phyloP scores from a whole-genome alignment of 257 asterid genomes.

The Penstemon newberryi region DNA sequence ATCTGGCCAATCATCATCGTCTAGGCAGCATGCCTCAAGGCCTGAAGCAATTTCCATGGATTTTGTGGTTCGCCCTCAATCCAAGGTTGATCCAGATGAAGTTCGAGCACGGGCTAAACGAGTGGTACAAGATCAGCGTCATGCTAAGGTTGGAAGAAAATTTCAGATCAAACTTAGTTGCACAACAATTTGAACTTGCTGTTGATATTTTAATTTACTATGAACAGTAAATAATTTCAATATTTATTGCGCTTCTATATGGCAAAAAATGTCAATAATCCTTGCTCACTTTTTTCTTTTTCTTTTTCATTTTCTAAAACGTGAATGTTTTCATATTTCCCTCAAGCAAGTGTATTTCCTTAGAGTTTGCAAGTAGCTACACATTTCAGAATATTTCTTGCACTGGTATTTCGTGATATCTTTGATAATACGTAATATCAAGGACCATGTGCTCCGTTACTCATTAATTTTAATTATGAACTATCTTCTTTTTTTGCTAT shows the following conservation, averaged over 20 bases:
- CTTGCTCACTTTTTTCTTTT: background rate
- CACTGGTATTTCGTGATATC: background rate
- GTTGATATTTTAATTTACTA: background rate
- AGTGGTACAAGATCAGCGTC: constrained; percentile 46
- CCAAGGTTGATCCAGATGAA: constrained; percentile 63
- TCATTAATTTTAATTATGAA: background rate
- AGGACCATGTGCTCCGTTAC: background rate
- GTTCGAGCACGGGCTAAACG: constrained; percentile 55
- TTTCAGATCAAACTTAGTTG: background rate
- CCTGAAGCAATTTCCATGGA: constrained; percentile 59
- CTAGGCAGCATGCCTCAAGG: constrained; percentile 50
- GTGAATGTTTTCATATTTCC: background rate
- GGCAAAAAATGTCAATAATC: background rate
- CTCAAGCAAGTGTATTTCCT: background rate
- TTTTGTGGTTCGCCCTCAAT: constrained; percentile 65
- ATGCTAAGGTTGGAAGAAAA: constrained; percentile 41
- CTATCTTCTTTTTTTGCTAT: background rate
- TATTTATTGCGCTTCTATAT: background rate
- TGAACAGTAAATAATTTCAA: background rate
- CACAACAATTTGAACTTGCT: background rate
- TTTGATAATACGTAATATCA: background rate
- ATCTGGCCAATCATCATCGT: constrained; percentile 75
- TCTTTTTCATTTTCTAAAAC: background rate
- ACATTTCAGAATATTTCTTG: background rate
- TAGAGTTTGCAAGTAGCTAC: background rate